These are phyloP conservation scores for Candida dajiaensis DNA, from an alignment of 805 yeast species.

Conservation along the genomic window DNA sequence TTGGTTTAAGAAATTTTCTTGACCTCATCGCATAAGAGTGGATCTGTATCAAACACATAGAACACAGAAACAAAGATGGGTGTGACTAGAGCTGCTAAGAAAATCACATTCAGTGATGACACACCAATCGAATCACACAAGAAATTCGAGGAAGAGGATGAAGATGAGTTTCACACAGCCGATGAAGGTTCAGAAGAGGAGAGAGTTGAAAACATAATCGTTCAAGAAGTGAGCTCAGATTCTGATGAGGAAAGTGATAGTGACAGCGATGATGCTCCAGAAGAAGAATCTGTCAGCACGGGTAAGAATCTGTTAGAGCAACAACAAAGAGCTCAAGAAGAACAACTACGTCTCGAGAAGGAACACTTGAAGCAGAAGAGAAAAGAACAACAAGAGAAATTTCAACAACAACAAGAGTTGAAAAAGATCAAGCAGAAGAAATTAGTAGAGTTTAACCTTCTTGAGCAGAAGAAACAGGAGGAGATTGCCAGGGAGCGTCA, in stretches of 20 bases:
- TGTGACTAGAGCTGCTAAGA: background rate
- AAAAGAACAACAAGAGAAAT: constrained; percentile 20
- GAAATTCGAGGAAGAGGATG: constrained; percentile 20
- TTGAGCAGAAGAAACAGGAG: constrained; percentile 16
- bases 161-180: constrained; percentile 13
- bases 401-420: constrained; percentile 19
- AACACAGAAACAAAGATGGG: background rate
- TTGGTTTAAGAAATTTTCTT: background rate
- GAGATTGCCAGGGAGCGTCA: constrained; percentile 11
- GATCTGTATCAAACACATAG: background rate
- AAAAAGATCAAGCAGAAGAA: constrained; percentile 17
- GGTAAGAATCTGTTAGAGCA: constrained; percentile 17
- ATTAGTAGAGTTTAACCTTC: constrained; percentile 14
- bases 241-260: constrained; percentile 20
- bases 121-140: constrained; percentile 4
- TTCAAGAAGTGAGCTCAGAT: constrained; percentile 1
- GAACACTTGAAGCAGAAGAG: constrained; percentile 24
- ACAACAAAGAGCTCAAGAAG: constrained; percentile 23
- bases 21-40: background rate
- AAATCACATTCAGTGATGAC: background rate
- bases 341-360: constrained; percentile 21
- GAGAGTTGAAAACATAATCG: constrained; percentile 8
- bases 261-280: constrained; percentile 43
- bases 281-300: constrained; percentile 35
- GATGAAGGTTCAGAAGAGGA: constrained; percentile 14